Percentiles rank a stretch among this genome's conserved stretches.
phyloP scores from a whole-genome alignment of 352 stramenopile genomes.

The Blastocystis sp. region DNA sequence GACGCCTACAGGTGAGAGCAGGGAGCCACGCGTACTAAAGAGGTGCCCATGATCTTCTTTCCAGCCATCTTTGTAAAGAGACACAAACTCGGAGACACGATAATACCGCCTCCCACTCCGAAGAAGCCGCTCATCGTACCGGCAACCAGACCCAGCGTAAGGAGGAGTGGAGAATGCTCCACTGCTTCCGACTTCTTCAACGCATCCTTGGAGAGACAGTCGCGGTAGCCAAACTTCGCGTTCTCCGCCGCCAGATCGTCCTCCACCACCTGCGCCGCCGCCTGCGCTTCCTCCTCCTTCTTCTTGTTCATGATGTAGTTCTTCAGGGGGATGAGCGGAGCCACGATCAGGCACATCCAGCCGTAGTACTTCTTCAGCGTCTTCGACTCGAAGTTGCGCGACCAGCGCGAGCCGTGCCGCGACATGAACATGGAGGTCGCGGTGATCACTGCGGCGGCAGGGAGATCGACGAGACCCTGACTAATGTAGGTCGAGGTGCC shows the following conservation, averaged over 20 bases:
- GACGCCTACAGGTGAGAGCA: conserved; percentile 30
- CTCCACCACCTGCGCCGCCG: not conserved
- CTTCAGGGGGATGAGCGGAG: conserved; percentile 74
- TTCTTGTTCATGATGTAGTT: conserved; percentile 74
- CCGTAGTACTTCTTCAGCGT: conserved; percentile 76
- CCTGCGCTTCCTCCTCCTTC: conserved; percentile 57
- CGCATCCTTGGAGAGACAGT: conserved; percentile 63
- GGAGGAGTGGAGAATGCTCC: conserved; percentile 47
- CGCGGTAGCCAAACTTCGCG: conserved; percentile 58
- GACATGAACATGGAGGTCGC: conserved; percentile 74
- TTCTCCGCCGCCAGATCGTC: conserved; percentile 51
- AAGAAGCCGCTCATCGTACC: conserved; percentile 75
- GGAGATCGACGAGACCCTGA: conserved; percentile 74
- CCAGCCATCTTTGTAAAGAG: conserved; percentile 66
- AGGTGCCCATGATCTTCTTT: conserved; percentile 75
- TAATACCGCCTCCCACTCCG: conserved; percentile 74
- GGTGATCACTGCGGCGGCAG: conserved; percentile 73
- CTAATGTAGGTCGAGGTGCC: conserved; percentile 71
- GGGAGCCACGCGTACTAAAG: conserved; percentile 37
- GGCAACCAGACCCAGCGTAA: conserved; percentile 69
- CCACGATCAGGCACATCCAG: conserved; percentile 74
- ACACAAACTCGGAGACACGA: conserved; percentile 74
- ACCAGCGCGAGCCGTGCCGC: conserved; percentile 75
- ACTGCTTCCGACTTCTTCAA: conserved; percentile 55
- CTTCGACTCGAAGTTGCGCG: conserved; percentile 70